Percentiles rank a stretch among this genome's conserved stretches.
These are phyloP conservation scores for Cladosporium sp. DNA, from an alignment of 2,329 filamentous ascomycete genomes.

Conservation along the genomic window DNA sequence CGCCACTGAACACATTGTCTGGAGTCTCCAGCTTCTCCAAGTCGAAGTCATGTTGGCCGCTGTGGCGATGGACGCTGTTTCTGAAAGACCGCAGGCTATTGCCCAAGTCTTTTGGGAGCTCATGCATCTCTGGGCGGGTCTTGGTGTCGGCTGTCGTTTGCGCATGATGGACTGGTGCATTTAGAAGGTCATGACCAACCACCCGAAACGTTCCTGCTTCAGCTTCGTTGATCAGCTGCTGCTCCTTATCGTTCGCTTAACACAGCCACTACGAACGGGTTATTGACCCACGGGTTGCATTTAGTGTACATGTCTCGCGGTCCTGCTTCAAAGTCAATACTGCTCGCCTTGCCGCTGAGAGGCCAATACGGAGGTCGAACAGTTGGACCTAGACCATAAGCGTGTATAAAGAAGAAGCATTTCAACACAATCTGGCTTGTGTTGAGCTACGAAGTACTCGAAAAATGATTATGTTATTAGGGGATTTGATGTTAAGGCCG, in stretches of 20 bases:
- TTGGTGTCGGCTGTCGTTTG: constrained; percentile 2
- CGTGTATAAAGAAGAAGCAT: background rate
- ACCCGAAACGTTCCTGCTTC: background rate
- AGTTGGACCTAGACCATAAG: background rate
- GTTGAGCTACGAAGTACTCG: background rate
- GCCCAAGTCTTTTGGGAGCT: constrained; percentile 33
- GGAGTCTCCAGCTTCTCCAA: constrained; percentile 20
- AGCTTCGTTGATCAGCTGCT: constrained; percentile 8
- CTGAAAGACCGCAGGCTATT: constrained; percentile 33
- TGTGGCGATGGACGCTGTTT: constrained; percentile 29
- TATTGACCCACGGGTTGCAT: background rate
- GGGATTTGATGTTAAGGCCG: background rate
- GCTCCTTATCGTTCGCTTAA: constrained; percentile 7
- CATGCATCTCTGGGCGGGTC: constrained; percentile 29
- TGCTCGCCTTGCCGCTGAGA: background rate
- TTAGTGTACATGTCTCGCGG: background rate
- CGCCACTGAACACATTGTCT: constrained; percentile 22
- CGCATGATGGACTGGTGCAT: background rate
- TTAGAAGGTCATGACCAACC: background rate
- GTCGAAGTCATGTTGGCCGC: constrained; percentile 21
- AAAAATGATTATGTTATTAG: background rate
- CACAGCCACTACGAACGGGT: background rate
- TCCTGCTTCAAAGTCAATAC: background rate
- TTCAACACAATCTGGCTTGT: background rate
- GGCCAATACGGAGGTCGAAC: background rate